Base-by-base conservation (phyloP, 306 rosid species). In the Biancaea sappan region DNA sequence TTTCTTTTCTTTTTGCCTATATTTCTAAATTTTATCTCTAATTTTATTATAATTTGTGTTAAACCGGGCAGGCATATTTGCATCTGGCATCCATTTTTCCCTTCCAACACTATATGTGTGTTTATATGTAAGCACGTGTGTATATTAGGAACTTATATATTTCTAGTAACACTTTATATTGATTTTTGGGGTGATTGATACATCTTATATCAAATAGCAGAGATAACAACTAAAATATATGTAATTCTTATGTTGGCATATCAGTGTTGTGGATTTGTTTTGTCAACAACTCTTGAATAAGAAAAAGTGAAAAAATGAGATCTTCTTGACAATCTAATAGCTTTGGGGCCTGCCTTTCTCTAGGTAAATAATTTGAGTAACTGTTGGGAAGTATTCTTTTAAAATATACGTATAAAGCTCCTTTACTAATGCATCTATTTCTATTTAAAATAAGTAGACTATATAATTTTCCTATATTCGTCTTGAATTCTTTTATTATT, bases 381-480 rank as follows among this genome's bases (percentile, higher is more conserved):
- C 6, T 57, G 35, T 16, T 52, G 35, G 61, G 53, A 62, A 22
- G 31, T 21, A 0, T 47, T 4, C 13, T 37, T 38, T 54, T 59
- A 28, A 57, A 25, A 56, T 12, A 24, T 50, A n/a, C n/a, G n/a
- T 43, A 43, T 2, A 44, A 15, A 44, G 72, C 19, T 8, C 16
- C 3, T 32, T 11, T 75, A 29, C 66, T 22, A 50, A 35, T 71
- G 44, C 53, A 70, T 50, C 44, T 69, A 5, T 59, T 57, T 50
- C 41, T 54, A 43, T 73, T 29, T n/a, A 38, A 21, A 38, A 28
- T 26, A 50, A 38, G 47, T 19, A 1, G 35, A 61, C 47, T 16
- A 1, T 1, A 18, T 34, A 56, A 8, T 31, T 64, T 60, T 61
- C 15, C 16, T 48, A 46, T 48, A 24, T 78, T 81, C 31, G 9